Base-by-base conservation (phyloP, 1,139 yeast species). In the Hyphopichia wangnamkhiaoensis region DNA sequence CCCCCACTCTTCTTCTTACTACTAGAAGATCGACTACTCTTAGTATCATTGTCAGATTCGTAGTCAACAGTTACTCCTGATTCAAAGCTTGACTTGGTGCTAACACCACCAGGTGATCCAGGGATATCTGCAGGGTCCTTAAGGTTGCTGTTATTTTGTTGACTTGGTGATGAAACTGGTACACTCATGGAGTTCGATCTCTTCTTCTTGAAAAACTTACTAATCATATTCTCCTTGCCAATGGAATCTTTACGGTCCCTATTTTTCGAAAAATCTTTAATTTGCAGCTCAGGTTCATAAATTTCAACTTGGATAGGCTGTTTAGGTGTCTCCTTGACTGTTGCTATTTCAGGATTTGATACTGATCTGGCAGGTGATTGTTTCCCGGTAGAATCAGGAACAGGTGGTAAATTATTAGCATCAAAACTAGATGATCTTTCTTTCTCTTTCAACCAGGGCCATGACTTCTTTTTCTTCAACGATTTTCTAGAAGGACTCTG, bases 131-230 rank as follows among this genome's bases (percentile, higher is more conserved):
- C 20, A 15, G 39, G 19, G 12, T 35, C 28, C n/a, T n/a, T n/a
- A n/a, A n/a, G n/a, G n/a, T n/a, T n/a, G n/a, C n/a, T n/a, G n/a
- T n/a, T n/a, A n/a, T n/a, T n/a, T n/a, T n/a, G n/a, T 16, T 35
- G 29, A 20, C 40, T 41, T 17, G 31, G 32, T 20, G 34, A 35
- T 23, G 25, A 18, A 16, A 35, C 30, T 13, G 33, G 31, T 14
- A 34, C 31, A 35, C 29, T 37, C 30, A 24, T 44, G 15, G 58
- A 48, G 35, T 49, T 49, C 6, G 62, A 53, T 39, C 65, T 57
- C 45, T 69, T 71, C 54, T 71, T 67, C 52, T 69, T 71, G 61
- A 74, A 74, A 21, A 74, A 60, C 46, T 71, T 71, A 19, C 70
- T 52, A 15, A 74, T 68, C 40, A 71, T 69, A 43, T 68, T 73